These are phyloP conservation scores for Auricularia auricula-judae DNA, from an alignment of 768 basidiomycete species.

Conservation along the genomic window DNA sequence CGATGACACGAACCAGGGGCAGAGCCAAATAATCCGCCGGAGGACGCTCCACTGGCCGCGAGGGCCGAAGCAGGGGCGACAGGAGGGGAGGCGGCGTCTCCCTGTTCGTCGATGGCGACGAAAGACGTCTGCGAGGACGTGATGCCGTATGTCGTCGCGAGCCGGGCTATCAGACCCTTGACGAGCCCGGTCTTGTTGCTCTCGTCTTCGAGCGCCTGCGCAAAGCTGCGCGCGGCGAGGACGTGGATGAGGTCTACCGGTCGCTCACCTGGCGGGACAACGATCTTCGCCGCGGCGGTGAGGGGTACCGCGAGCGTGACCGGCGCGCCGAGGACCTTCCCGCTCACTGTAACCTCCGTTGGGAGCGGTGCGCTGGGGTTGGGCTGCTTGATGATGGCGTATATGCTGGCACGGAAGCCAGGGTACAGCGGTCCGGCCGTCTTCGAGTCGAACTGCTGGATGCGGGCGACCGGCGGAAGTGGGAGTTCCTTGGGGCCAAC, in stretches of 20 bases:
- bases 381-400: constrained; percentile 8
- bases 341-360: neutral
- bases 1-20: too few species aligned
- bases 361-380: neutral
- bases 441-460: constrained; percentile 7
- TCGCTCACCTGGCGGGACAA: neutral
- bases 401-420: constrained; percentile 9
- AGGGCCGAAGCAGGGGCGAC: neutral
- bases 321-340: neutral
- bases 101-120: constrained; percentile 33
- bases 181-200: neutral
- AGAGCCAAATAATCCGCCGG: neutral
- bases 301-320: neutral
- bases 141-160: constrained; percentile 42
- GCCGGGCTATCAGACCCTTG: constrained; percentile 33
- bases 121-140: constrained; percentile 46
- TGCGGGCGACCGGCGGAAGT: constrained; percentile 6
- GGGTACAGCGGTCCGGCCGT: constrained; percentile 1
- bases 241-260: constrained; percentile 29
- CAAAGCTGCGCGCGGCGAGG: constrained; percentile 41
- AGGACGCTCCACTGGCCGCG: neutral
- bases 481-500: neutral
- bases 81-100: neutral
- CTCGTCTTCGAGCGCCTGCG: constrained; percentile 37
- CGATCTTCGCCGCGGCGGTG: too few species aligned